phyloP scores from a whole-genome alignment of 2,329 filamentous ascomycete genomes.

The Phoma sp. region DNA sequence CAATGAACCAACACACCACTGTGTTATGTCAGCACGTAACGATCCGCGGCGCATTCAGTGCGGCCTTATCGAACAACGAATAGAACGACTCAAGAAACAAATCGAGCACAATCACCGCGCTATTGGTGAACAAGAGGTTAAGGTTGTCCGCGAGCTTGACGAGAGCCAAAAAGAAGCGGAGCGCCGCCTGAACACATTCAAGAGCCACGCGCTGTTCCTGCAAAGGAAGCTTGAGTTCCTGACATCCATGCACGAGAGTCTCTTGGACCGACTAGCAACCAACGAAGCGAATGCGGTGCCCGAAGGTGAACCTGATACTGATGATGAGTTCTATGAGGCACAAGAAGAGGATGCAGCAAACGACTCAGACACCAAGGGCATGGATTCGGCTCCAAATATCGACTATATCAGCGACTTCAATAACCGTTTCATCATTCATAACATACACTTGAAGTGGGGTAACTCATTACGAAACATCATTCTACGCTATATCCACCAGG shows the following conservation, averaged over 20 bases:
- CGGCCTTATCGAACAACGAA: slow-evolving; percentile 80
- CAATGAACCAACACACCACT: slow-evolving; percentile 90
- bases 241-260: slow-evolving; percentile 63
- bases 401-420: slow-evolving; percentile 96
- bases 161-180: slow-evolving; percentile 60
- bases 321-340: slow-evolving; percentile 57
- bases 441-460: slow-evolving; percentile 98
- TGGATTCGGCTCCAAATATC: slow-evolving; percentile 73
- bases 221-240: slow-evolving; percentile 67
- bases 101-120: slow-evolving; percentile 76
- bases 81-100: slow-evolving; percentile 80
- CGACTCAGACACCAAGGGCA: slow-evolving; percentile 57
- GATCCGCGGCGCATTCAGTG: slow-evolving; percentile 89
- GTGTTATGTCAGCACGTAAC: slow-evolving; percentile 79
- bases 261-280: slow-evolving; percentile 63
- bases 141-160: slow-evolving; percentile 62
- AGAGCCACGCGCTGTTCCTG: slow-evolving; percentile 64
- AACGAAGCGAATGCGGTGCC: slow-evolving; percentile 61
- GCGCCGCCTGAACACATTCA: slow-evolving; percentile 63
- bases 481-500: slow-evolving; percentile 95
- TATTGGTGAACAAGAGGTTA: slow-evolving; percentile 77
- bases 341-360: slow-evolving; percentile 61
- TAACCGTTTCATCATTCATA: slow-evolving; percentile 98
- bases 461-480: slow-evolving; percentile 96
- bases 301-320: slow-evolving; percentile 51